Percentiles rank a stretch among this genome's conserved stretches.
Evolutionary conservation across 192 early-diverging fungal genomes (phyloP).

Genomic region (Coemansia furcata): DNA sequence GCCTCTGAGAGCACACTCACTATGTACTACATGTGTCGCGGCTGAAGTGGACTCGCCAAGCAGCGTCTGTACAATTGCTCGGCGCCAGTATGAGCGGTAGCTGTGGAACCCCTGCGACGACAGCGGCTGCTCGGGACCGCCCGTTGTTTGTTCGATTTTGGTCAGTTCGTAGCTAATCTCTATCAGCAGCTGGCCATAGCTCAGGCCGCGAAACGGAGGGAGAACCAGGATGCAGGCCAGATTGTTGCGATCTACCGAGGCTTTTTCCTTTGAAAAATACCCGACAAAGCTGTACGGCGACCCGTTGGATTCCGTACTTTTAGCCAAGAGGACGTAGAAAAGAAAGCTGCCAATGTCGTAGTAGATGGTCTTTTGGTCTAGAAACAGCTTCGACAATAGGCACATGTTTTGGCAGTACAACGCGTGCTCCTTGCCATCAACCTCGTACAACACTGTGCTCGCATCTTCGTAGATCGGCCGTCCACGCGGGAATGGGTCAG

Average conservation of each 20-base stretch:
- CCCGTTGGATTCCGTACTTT: constrained; percentile 30
- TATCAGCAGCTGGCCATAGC: constrained; percentile 83
- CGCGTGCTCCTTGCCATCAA: constrained; percentile 87
- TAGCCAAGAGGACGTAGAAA: constrained; percentile 82
- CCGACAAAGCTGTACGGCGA: constrained; percentile 71
- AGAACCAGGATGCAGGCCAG: constrained; percentile 88
- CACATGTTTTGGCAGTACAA: constrained; percentile 95
- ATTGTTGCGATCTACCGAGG: constrained; percentile 80
- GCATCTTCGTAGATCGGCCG: constrained; percentile 77
- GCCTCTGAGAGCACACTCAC: not conserved
- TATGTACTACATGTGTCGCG: constrained; percentile 9
- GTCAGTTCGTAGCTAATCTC: constrained; percentile 91
- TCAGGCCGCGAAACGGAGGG: constrained; percentile 82
- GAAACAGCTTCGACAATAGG: constrained; percentile 88
- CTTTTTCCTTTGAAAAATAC: constrained; percentile 97
- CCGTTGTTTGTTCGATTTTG: constrained; percentile 65
- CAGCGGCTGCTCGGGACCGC: constrained; percentile 86
- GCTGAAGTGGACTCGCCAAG: constrained; percentile 39
- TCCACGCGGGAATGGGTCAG: constrained; percentile 73
- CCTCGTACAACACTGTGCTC: constrained; percentile 60
- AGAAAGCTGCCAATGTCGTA: constrained; percentile 91
- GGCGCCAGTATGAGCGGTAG: constrained; percentile 82
- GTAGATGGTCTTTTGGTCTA: constrained; percentile 96
- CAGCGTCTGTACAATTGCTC: constrained; percentile 60
- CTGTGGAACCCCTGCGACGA: constrained; percentile 79